Percentiles rank a stretch among this genome's conserved stretches.
phyloP scores from a whole-genome alignment of 2,329 filamentous ascomycete species.

The Endoconidiophora polonica region DNA sequence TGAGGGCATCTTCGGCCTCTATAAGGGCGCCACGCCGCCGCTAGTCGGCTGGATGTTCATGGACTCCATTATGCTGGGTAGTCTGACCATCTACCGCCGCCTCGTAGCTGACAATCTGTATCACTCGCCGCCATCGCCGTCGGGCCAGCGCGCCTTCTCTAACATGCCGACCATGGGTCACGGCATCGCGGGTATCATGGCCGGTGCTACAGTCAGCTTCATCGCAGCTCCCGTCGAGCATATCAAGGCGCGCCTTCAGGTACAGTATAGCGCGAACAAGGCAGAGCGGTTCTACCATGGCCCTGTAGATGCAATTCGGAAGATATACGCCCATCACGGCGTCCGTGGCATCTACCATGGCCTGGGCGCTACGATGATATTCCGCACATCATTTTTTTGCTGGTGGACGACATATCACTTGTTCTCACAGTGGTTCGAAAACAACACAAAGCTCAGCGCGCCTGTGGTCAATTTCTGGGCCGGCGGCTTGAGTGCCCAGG shows the following conservation, averaged over 20 bases:
- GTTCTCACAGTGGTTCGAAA: conserved; percentile 50
- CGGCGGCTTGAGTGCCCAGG: conserved; percentile 76
- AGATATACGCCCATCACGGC: conserved; percentile 57
- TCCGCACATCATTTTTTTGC: conserved; percentile 88
- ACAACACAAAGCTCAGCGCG: conserved; percentile 51
- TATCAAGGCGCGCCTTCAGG: conserved; percentile 81
- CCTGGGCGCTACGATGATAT: conserved; percentile 67
- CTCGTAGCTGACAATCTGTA: conserved; percentile 71
- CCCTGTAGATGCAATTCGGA: conserved; percentile 65
- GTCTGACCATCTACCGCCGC: conserved; percentile 75
- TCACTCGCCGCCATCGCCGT: conserved; percentile 16
- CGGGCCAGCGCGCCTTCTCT: conserved; percentile 7
- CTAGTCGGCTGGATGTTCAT: conserved; percentile 97
- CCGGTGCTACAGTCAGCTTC: conserved; percentile 80
- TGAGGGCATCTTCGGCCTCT: conserved; percentile 71
- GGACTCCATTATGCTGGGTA: conserved; percentile 83
- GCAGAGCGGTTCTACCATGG: conserved; percentile 65
- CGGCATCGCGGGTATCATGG: conserved; percentile 71
- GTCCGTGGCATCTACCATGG: conserved; percentile 72
- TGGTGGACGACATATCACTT: conserved; percentile 97
- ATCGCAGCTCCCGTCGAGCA: conserved; percentile 91
- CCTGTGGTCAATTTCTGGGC: conserved; percentile 95
- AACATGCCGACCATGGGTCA: conserved; percentile 61
- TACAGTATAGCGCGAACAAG: conserved; percentile 77
- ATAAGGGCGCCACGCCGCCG: conserved; percentile 87